Conservation (phyloP, 163 green algal genomes). For the Coccomyxa subellipsoidea region DNA sequence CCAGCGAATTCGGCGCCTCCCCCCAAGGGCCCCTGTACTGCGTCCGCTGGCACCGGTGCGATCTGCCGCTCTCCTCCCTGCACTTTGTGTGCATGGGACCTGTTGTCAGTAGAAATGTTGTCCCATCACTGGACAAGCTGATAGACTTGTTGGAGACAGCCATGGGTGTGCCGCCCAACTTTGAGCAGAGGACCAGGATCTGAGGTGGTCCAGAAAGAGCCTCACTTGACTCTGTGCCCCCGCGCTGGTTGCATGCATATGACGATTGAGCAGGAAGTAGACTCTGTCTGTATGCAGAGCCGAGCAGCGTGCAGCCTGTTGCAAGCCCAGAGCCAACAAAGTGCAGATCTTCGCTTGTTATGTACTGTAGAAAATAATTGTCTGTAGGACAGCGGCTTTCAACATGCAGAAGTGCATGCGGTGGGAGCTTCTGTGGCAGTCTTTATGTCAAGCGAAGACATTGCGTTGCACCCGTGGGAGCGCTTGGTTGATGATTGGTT, state of each 20-base stretch:
- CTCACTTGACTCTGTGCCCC: neutral
- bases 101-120: too few relatives aligned
- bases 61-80: neutral
- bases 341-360: neutral
- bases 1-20: neutral
- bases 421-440: too few relatives aligned
- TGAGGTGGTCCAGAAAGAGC: neutral
- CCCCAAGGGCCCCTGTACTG: neutral
- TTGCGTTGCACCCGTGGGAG: too few relatives aligned
- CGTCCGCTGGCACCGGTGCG: slow-evolving; percentile 9
- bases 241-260: neutral
- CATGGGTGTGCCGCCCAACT: neutral
- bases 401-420: too few relatives aligned
- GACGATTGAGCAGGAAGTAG: slow-evolving; percentile 1
- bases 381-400: too few relatives aligned
- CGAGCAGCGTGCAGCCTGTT: neutral
- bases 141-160: neutral
- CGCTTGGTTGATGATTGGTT: too few relatives aligned
- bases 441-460: too few relatives aligned
- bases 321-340: neutral
- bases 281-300: neutral
- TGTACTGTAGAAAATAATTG: too few relatives aligned
- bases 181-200: neutral
- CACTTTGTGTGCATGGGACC: too few relatives aligned
- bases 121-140: slow-evolving; percentile 17